phyloP scores from a whole-genome alignment of 495 filamentous ascomycete species.

The Penicillium herquei region DNA sequence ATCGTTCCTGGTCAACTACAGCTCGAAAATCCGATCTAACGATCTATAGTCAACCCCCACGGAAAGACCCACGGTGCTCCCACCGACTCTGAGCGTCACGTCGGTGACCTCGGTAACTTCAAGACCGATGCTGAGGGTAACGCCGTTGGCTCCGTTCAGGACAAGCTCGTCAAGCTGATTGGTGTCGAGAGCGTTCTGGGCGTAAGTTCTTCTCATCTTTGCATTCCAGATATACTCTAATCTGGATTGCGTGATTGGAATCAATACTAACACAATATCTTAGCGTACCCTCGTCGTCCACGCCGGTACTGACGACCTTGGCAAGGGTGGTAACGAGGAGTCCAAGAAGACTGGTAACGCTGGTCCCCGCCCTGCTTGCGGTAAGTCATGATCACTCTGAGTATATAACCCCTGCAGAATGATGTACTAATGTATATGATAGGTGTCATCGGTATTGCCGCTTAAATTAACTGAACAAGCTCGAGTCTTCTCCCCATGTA shows the following conservation, averaged over 20 bases:
- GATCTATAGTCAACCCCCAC: slow-evolving; percentile 80
- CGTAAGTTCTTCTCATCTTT: slow-evolving; percentile 53
- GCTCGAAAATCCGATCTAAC: too few relatives aligned
- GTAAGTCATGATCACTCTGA: slow-evolving; percentile 41
- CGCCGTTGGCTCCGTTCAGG: slow-evolving; percentile 68
- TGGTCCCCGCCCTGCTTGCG: slow-evolving; percentile 87
- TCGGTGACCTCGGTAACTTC: slow-evolving; percentile 96
- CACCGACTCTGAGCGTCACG: slow-evolving; percentile 77
- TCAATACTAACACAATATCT: slow-evolving; percentile 3
- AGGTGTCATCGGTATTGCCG: slow-evolving; percentile 89
- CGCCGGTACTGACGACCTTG: slow-evolving; percentile 91
- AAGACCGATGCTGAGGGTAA: slow-evolving; percentile 90
- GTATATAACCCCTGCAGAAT: too few relatives aligned
- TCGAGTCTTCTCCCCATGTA: slow-evolving; percentile 6
- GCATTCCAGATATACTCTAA: neutral
- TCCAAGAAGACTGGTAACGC: slow-evolving; percentile 98
- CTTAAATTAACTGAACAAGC: slow-evolving; percentile 28
- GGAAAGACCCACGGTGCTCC: slow-evolving; percentile 90
- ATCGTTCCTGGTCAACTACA: neutral
- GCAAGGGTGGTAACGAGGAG: slow-evolving; percentile 84
- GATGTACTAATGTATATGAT: neutral
- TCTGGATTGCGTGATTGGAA: neutral
- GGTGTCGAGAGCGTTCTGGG: slow-evolving; percentile 93
- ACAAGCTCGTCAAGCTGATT: slow-evolving; percentile 88
- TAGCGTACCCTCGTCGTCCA: slow-evolving; percentile 95